Base-by-base conservation (phyloP, 2,329 filamentous ascomycete species). In the Xylaria polymorpha region DNA sequence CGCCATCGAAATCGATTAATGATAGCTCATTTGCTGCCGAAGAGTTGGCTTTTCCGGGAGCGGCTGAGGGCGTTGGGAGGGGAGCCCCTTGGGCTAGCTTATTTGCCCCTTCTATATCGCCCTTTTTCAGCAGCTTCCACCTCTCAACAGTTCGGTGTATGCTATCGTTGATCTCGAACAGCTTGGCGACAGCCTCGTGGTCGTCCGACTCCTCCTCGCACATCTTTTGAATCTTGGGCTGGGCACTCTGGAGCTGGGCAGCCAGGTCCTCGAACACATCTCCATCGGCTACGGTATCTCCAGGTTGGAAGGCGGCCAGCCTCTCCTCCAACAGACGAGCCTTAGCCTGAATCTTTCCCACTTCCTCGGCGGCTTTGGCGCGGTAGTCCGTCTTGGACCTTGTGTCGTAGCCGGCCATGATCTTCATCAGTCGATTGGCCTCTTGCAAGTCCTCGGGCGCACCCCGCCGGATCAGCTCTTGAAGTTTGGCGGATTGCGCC, bases 221-320 rank as follows among this genome's bases (percentile, higher is more conserved):
- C 95, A 99, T 99, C 83, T 94, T 98, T 79, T 98, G 95, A 73
- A 99, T 98, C 84, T 99, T 99, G 9, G 96, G 96, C 77, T 99
- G 96, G 2, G 96, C 96, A 77, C 92, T 98, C 79, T 94, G 93
- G 55, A 99, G 85, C 10, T 96, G 90, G 72, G 92, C 91, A 5
- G 94, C 94, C 63, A 99, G 87, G 84, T 99, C 96, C 85, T 94
- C 87, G 73, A 89, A 91, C 22, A 91, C 89, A 69, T 91, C 89
- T 14, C 88, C 88, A 20, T 91, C 88, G 22, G 81, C 79, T 82
- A 98, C 92, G 67, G 87, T 88, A 75, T 98, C 95, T 51, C 94
- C 95, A 0, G 90, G 87, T 77, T 91, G 88, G 80, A 97, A 94
- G 32, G 90, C 90, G 75, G 95, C 93, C 61, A 99, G 85, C 83